Base-by-base conservation (phyloP, 1,284 basidiomycete species). In the Malassezia nana region DNA sequence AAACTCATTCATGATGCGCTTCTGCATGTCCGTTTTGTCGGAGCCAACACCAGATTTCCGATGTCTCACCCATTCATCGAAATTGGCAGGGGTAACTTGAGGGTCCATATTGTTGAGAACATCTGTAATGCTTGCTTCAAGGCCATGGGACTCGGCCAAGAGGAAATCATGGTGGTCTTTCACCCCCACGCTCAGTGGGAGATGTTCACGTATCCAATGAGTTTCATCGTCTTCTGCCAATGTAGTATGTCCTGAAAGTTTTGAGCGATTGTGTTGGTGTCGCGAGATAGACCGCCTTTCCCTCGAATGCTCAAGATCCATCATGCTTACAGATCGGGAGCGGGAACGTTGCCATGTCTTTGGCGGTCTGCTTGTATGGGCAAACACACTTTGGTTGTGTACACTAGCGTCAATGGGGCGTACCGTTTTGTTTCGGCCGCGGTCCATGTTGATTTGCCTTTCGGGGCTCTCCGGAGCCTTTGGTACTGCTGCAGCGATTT, bases 241-340 rank as follows among this genome's bases (percentile, higher is more conserved):
- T 0, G 55, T 54, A 4, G 57, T 60, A 13, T 66, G 52, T 16
- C 64, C 60, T 28, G 65, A 55, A 42, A 67, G 58, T 46, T 53
- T 59, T 52, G 66, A 64, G 20, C 49, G 52, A 42, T 54, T 51
- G 18, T 47, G 42, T 7, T 42, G 24, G 18, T 57, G 22, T 6
- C 54, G 55, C 18, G 92, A 95, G 58, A 90, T 82, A 13, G 90
- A 94, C 57, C 90, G 82, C 69, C 87, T 90, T 69, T 88, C 83
- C 16, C 86, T 85, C 40, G 89, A 82, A 89, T 91, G 95, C 72
- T 96, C 92, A 84, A 96, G 92, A 30, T 96, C 92, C 85, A 96
- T 94, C 33, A 75, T 75, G 62, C 77, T 78, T 16, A 76, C 71
- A 48, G 58, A 66, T n/a, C 60, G 64, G 80, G 78, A 72, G 16